Evolutionary conservation across 2,329 filamentous ascomycete species (phyloP), one percentile per base, ranked within the genome.

Genomic region (Paraphaeosphaeria minitans): DNA sequence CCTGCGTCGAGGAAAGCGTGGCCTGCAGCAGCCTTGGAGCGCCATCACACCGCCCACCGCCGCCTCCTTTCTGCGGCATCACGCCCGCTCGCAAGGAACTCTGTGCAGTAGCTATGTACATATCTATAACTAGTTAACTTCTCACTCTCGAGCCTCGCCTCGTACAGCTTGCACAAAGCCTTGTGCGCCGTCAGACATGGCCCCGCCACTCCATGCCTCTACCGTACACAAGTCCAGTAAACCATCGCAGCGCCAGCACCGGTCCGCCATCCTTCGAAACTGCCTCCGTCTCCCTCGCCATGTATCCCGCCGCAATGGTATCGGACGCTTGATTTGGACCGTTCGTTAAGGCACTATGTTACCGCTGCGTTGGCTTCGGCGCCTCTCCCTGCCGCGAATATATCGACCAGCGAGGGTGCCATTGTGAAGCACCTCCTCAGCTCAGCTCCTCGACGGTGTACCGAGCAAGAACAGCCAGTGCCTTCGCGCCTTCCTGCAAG

Each of bases 401-500:
- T 24, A 12, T 48, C 5, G 29, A 9, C 16, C 42, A 31, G 10
- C 29, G 24, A 27, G 6, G 5, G 29, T 31, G 10, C 29, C 29
- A 8, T 35, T 14, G 16, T 21, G n/a, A 24, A 43, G 24, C 37
- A 43, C 24, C 37, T 19, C 33, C 19, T 14, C 39, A 35, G 27
- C 27, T 31, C 24, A 33, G 22, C 24, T 45, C 19, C n/a, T 22
- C 27, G 16, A 27, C 24, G 31, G 27, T n/a, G 52, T 27, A 54
- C 52, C 24, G 35, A 47, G 41, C 41, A 54, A 53, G n/a, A 12
- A 53, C 2, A 31, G 50, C 37, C 50, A 53, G 22, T 53, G 50
- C 50, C 37, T 31, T 53, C 47, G 47, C 47, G 29, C 50, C 35
- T n/a, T 53, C 52, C 43, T 55, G 43, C 42, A 48, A 43, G 43